Base-by-base conservation (phyloP, 306 rosid species). In the Carpinus fangiana region DNA sequence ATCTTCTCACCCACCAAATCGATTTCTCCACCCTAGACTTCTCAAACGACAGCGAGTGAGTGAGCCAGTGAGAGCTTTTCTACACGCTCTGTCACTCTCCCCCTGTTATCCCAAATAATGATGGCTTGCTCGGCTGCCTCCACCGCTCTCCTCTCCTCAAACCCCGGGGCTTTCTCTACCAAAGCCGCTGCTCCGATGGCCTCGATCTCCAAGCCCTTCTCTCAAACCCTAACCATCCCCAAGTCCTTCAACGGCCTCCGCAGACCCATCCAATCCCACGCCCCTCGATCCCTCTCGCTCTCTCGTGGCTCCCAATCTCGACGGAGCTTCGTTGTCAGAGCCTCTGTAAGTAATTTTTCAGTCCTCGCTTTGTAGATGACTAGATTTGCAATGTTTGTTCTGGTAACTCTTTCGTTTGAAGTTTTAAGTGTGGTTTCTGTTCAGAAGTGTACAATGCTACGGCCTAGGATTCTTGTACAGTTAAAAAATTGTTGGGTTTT, bases 51-150 rank as follows among this genome's bases (percentile, higher is more conserved):
- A 8, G 21, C 1, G 26, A 26, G 74, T 17, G 68, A 74, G 70
- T 4, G 4, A 66, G 7, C 3, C 46, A 38, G 53, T 11, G 55
- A 52, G 66, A 16, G 66, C 20, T 23, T 31, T 31, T 61, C 45
- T 3, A 45, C 2, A 43, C 18, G 45, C 36, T 82, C 89, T 54
- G 73, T 92, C 2, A 81, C 96, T 61, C 85, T 89, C 74, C 52
- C 92, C 79, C 89, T 90, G 8, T 3, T 12, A 61, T 12, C 21
- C n/a, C 46, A 9, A 4, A 9, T 18, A 51, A 90, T 87, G 98
- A 90, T 87, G 98, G 96, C 90, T 14, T 84, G 84, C 78, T 84
- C 89, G 7, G 82, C 98, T 57, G 74, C 90, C 28, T 82, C 89
- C 60, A 79, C 95, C 4, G 81, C 97, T 67, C 87, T 89, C 73